These are phyloP conservation scores for Pulveroboletus frians DNA, from an alignment of 768 basidiomycete species.

Conservation along the genomic window DNA sequence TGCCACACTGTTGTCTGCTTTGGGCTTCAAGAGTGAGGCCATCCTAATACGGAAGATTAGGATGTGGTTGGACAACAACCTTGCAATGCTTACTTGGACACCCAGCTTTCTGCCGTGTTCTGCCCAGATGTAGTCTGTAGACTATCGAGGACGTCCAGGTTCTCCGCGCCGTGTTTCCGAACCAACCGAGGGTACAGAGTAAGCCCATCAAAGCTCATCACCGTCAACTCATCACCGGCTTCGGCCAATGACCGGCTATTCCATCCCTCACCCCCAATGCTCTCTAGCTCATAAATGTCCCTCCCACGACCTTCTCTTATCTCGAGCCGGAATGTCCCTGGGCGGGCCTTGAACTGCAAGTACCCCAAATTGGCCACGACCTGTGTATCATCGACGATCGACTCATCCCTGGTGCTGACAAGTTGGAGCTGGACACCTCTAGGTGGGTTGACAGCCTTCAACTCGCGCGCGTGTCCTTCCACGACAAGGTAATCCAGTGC, in stretches of 20 bases:
- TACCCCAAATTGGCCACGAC: conserved; percentile 96
- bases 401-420: conserved; percentile 37
- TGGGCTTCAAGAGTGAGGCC: conserved; percentile 39
- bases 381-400: conserved; percentile 73
- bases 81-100: conserved; percentile 43
- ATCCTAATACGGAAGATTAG: conserved; percentile 31
- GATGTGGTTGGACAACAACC: not conserved
- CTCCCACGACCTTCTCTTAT: conserved; percentile 79
- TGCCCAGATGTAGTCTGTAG: conserved; percentile 27
- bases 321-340: conserved; percentile 79
- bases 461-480: conserved; percentile 90
- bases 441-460: conserved; percentile 58
- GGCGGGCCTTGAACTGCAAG: conserved; percentile 89
- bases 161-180: conserved; percentile 72
- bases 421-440: conserved; percentile 91
- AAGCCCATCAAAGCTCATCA: conserved; percentile 87
- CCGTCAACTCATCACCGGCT: conserved; percentile 67
- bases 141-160: conserved; percentile 69
- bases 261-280: conserved; percentile 88
- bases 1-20: conserved; percentile 19
- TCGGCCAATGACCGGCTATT: conserved; percentile 65
- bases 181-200: conserved; percentile 80
- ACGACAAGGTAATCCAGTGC: conserved; percentile 87
- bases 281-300: conserved; percentile 77
- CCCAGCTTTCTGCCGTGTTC: conserved; percentile 44